Base-by-base conservation (phyloP, 2,329 filamentous ascomycete species). In the Hysterium pulicare region DNA sequence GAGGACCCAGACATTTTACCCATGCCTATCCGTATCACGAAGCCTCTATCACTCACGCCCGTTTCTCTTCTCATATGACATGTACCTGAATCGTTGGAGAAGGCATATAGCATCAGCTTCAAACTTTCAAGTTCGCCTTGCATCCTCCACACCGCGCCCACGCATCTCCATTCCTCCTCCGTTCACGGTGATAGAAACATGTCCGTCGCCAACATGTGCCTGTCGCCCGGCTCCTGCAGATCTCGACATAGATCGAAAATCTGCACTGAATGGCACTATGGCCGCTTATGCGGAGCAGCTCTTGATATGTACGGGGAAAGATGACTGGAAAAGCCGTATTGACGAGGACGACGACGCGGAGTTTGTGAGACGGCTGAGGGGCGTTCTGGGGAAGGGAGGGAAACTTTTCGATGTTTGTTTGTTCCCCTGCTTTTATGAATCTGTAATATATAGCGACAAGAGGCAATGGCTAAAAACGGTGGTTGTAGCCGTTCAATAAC, bases 271-370 rank as follows among this genome's bases (percentile, higher is more conserved):
- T 59, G 87, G 87, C 10, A 84, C 86, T 5, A 90, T 95, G 69
- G 75, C 85, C 2, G 73, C 77, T 1, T 95, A 95, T 62, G 76
- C 82, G 1, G 84, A 94, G 66, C 90, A 96, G 54, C 78, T 96
- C 3, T 68, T 97, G 8, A 75, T 96, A 11, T 90, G 86, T 48
- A 95, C 90, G 0, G 90, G 88, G 4, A 80, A 82, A 47, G 70
- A 76, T 22, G 87, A 95, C 68, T 96, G 90, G 90, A 73, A 76
- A 21, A 90, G 86, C 58, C 79, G 81, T 44, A 94, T 96, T 48
- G 83, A 95, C 34, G 89, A 94, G 46, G 80, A 84, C 13, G 62
- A 68, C 24, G 62, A 69, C 2, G 62, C 57, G 4, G 62, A 66
- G 11, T 74, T 90, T 15, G 82, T 84, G 5, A 81, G 84, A 28